phyloP scores from a whole-genome alignment of 2,329 filamentous ascomycete genomes.

The Colletotrichum tropicicola region DNA sequence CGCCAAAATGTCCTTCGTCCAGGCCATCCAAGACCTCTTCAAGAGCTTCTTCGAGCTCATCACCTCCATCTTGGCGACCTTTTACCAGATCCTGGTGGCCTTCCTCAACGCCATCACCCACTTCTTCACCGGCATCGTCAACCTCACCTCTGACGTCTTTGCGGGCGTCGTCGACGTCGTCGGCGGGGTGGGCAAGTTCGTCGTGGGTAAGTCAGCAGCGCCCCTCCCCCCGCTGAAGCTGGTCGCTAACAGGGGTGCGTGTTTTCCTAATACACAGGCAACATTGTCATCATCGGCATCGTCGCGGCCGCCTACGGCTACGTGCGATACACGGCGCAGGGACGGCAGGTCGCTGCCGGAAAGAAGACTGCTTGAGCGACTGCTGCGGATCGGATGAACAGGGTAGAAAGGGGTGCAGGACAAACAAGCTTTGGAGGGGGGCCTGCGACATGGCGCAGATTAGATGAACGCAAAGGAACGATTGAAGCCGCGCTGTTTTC shows the following conservation, averaged over 20 bases:
- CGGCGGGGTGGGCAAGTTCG: constrained; percentile 49
- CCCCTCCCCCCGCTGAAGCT: background rate
- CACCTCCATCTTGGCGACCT: constrained; percentile 45
- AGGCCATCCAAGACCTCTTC: constrained; percentile 47
- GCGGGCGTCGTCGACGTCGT: constrained; percentile 46
- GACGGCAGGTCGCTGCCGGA: constrained; percentile 35
- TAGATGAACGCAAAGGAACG: background rate
- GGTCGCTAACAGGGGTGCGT: no score
- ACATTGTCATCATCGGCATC: constrained; percentile 45
- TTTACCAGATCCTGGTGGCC: constrained; percentile 43
- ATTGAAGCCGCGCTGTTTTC: background rate
- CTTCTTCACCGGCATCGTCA: constrained; percentile 47
- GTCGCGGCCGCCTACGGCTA: constrained; percentile 43
- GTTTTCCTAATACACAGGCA: constrained; percentile 38
- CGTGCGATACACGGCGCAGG: constrained; percentile 43
- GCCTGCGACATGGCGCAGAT: background rate
- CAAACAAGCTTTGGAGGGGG: background rate
- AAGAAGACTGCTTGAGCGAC: constrained; percentile 38
- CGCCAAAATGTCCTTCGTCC: constrained; percentile 43
- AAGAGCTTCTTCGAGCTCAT: constrained; percentile 53
- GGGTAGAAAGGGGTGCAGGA: background rate
- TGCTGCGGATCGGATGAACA: background rate
- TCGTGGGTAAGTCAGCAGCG: constrained; percentile 41
- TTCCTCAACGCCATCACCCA: constrained; percentile 43
- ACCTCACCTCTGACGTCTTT: constrained; percentile 44